Evolutionary conservation across 108 stramenopile genomes (phyloP).

Genomic region (Mediolabrus comicus): DNA sequence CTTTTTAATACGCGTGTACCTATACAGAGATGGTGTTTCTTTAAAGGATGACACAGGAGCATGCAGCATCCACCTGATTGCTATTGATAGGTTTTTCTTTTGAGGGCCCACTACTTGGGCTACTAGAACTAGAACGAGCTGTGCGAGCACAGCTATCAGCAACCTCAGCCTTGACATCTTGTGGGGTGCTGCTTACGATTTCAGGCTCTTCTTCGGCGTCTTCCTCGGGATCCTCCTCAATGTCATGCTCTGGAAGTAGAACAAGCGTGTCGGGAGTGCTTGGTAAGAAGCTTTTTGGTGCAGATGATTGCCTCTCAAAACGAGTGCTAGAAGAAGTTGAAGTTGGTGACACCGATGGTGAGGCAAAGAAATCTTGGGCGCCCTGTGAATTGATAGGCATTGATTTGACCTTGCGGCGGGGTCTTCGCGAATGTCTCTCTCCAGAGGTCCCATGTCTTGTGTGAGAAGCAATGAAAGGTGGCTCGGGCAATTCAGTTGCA

Average conservation of each 20-base stretch:
- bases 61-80: background rate
- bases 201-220: background rate
- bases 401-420: conserved; percentile 15
- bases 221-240: background rate
- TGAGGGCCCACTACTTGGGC: background rate
- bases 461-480: background rate
- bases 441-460: background rate
- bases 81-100: background rate
- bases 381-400: conserved; percentile 14
- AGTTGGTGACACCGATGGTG: too few relatives aligned
- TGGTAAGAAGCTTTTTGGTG: background rate
- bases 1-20: background rate
- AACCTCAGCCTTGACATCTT: background rate
- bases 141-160: background rate
- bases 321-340: background rate
- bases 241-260: background rate
- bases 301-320: background rate
- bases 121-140: background rate
- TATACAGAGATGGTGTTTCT: background rate
- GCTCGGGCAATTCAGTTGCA: background rate
- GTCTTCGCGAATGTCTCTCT: background rate
- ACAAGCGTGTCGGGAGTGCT: background rate
- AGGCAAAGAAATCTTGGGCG: conserved; percentile 17
- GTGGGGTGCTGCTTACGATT: background rate
- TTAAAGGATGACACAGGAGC: background rate